These are phyloP conservation scores for Colletotrichum cereale DNA, from an alignment of 2,329 filamentous ascomycete genomes.

Conservation along the genomic window DNA sequence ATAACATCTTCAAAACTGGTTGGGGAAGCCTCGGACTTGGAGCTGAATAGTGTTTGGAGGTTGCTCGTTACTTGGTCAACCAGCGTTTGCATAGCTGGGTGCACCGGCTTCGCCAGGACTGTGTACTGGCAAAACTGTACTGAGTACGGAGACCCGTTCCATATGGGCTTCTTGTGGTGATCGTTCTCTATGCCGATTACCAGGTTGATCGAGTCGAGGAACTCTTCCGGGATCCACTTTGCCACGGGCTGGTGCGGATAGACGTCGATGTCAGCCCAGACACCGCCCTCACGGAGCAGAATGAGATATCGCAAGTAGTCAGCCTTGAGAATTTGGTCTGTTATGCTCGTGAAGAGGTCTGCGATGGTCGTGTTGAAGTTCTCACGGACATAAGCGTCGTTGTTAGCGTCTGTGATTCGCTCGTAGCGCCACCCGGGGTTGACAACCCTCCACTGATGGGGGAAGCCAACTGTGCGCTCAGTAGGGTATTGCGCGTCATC, in stretches of 20 bases:
- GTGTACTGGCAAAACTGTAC: constrained; percentile 84
- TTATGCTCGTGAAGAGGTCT: constrained; percentile 61
- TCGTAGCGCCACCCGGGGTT: constrained; percentile 48
- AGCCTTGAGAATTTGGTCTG: constrained; percentile 66
- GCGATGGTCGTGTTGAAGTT: constrained; percentile 73
- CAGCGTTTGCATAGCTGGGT: constrained; percentile 75
- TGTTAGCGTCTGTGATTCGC: constrained; percentile 47
- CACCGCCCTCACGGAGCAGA: constrained; percentile 76
- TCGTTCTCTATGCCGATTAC: constrained; percentile 81
- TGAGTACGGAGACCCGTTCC: constrained; percentile 74
- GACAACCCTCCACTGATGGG: constrained; percentile 43
- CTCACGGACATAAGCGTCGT: constrained; percentile 64
- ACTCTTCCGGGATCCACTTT: constrained; percentile 73
- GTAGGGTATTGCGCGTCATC: constrained; percentile 47
- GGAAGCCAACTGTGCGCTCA: constrained; percentile 45
- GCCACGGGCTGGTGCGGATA: constrained; percentile 72
- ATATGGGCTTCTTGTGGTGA: constrained; percentile 48
- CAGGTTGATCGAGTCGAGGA: constrained; percentile 73
- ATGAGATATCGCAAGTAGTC: constrained; percentile 73
- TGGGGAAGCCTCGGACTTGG: constrained; percentile 34
- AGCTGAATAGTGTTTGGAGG: constrained; percentile 43
- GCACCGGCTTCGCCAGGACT: constrained; percentile 78
- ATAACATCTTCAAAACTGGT: constrained; percentile 49
- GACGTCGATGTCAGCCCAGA: constrained; percentile 79
- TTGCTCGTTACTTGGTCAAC: constrained; percentile 71